A percentile compares a stretch with the other conserved stretches of the same genome.
phyloP scores from a whole-genome alignment of 345 rosid species.

The Brassica incana region DNA sequence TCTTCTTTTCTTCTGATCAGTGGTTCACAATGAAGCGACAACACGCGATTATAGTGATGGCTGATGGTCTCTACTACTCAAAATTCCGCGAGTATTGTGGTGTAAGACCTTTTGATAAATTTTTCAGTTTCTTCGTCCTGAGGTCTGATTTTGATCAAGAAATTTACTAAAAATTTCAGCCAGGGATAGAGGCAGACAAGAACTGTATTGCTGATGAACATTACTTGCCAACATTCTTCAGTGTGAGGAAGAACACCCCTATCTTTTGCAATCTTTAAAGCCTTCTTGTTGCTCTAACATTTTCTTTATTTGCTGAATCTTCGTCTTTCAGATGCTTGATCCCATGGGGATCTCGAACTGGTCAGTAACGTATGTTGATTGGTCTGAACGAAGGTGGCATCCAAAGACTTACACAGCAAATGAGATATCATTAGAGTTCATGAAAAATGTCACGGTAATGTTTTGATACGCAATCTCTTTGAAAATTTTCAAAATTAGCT shows the following conservation, averaged over 20 bases:
- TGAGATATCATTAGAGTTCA: constrained; percentile 59
- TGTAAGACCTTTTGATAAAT: constrained; percentile 38
- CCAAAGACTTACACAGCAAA: constrained; percentile 69
- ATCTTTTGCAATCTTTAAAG: constrained; percentile 2
- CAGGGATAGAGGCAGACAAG: constrained; percentile 83
- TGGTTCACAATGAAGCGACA: constrained; percentile 98
- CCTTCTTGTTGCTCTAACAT: constrained; percentile 9
- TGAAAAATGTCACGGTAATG: constrained; percentile 76
- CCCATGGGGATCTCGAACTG: constrained; percentile 90
- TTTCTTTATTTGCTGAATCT: constrained; percentile 14
- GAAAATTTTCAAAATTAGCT: not conserved
- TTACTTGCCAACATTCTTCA: constrained; percentile 87
- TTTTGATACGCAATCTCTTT: not conserved
- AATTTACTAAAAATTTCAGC: constrained; percentile 54
- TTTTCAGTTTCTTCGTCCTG: not conserved
- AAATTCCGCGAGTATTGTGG: constrained; percentile 87
- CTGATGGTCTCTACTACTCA: constrained; percentile 86
- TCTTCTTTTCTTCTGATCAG: constrained; percentile 42
- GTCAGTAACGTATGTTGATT: constrained; percentile 93
- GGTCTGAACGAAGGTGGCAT: constrained; percentile 99
- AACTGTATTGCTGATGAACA: constrained; percentile 98
- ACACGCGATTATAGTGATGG: constrained; percentile 86
- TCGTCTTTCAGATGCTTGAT: constrained; percentile 72
- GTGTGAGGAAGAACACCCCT: constrained; percentile 44
- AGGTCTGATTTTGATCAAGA: constrained; percentile 2